Conservation (phyloP, 2,329 filamentous ascomycete species). For the Aspergillus jensenii region DNA sequence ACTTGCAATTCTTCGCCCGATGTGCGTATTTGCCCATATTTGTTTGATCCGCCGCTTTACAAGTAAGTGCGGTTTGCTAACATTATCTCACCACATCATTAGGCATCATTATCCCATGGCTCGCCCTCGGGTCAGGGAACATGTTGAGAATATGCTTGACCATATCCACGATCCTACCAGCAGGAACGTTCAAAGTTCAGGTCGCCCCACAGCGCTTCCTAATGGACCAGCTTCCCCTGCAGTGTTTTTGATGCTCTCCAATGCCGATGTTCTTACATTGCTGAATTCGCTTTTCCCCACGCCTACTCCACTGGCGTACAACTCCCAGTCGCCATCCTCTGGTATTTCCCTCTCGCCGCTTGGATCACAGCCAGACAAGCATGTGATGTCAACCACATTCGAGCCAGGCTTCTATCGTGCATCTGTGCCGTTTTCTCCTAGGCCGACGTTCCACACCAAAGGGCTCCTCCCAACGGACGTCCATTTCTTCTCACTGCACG, state of each 20-base stretch:
- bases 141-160: constrained; percentile 40
- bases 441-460: constrained; percentile 24
- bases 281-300: constrained; percentile 78
- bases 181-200: constrained; percentile 44
- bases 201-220: constrained; percentile 49
- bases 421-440: constrained; percentile 25
- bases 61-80: not conserved
- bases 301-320: constrained; percentile 24
- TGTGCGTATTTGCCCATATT: constrained; percentile 51
- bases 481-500: constrained; percentile 25
- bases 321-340: constrained; percentile 27
- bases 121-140: constrained; percentile 32
- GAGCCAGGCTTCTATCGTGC: constrained; percentile 37
- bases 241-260: constrained; percentile 75
- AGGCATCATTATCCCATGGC: constrained; percentile 40
- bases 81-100: not conserved
- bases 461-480: constrained; percentile 33
- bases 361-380: constrained; percentile 22
- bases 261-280: constrained; percentile 75
- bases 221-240: constrained; percentile 23
- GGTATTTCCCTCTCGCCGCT: constrained; percentile 24
- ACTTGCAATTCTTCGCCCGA: constrained; percentile 69
- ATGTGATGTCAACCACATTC: constrained; percentile 16
- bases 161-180: constrained; percentile 15
- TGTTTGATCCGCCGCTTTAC: not conserved